Base-by-base conservation (phyloP, 2,329 filamentous ascomycete genomes). In the Mycocentrospora acerina region DNA sequence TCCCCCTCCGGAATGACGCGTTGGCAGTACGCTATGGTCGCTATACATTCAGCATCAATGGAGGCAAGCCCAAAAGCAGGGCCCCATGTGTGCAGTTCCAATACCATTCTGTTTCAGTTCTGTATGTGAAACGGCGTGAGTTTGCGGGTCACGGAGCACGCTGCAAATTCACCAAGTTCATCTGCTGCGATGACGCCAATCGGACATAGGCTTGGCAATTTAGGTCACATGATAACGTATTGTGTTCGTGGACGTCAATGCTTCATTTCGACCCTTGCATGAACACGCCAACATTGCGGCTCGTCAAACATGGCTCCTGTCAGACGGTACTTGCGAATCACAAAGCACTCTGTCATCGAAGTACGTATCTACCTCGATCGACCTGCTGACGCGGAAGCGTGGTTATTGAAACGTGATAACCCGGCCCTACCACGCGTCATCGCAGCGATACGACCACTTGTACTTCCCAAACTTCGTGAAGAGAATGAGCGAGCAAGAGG, bases 341-440 rank as follows among this genome's bases (percentile, higher is more conserved):
- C 87, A 38, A 90, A 91, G 63, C 88, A 89, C 67, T 95, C 91
- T 4, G 90, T 96, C 22, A 79, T 98, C n/a, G 93, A 98, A 76
- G 90, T 88, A 50, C 90, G 90, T 51, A 93, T 98, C 53, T 97
- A 97, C 68, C 82, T 96, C 31, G 91, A 97, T 51, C 90, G 91
- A 56, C 93, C 93, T 1, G 81, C 85, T 10, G 81, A 95, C 44
- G 81, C 82, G 16, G 81, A 88, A 51, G 83, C 85, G 60, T 96
- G 94, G 83, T 80, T 98, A 13, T 79, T 95, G 50, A 85, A 86
- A 56, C 78, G 86, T 24, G 81, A 83, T 49, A 76, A 90, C 54
- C 82, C 87, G 3, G 79, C 91, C 12, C 79, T 98, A 11, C 83
- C 85, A 26, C 85, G 85, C 49, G 83, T 97, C 55, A 90, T 98